Conservation (phyloP, 768 basidiomycete species). For the Pleurotus platypus region DNA sequence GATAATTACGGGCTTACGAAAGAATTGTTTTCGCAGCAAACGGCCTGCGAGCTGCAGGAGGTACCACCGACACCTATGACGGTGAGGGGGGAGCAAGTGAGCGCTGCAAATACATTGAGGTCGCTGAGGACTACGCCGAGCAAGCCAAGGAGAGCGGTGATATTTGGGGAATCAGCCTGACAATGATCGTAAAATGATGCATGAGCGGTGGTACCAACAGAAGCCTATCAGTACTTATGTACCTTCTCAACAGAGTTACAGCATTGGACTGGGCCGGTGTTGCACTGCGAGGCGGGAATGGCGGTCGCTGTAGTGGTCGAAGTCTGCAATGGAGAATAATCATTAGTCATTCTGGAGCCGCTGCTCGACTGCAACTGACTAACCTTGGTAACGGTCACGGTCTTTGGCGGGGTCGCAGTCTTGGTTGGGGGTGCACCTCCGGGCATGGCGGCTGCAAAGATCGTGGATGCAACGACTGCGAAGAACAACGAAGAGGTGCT, state of each 20-base stretch:
- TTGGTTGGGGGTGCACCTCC: neutral
- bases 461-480: neutral
- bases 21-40: too few species aligned
- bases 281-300: neutral
- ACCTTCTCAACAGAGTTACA: neutral
- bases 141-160: too few species aligned
- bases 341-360: too few species aligned
- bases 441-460: neutral
- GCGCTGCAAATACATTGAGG: too few species aligned
- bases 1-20: too few species aligned
- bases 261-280: neutral
- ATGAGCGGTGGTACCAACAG: neutral
- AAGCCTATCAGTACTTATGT: neutral
- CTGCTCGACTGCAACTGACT: too few species aligned
- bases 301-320: neutral
- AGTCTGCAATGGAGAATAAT: neutral
- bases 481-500: neutral
- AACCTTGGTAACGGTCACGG: neutral
- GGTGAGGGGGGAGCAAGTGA: too few species aligned
- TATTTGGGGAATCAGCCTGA: too few species aligned
- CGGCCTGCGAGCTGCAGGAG: too few species aligned
- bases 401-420: neutral
- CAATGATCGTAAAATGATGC: neutral
- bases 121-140: too few species aligned
- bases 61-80: too few species aligned